Evolutionary conservation across 1,139 yeast genomes (phyloP).

Genomic region (Arxiozyma bovina): DNA sequence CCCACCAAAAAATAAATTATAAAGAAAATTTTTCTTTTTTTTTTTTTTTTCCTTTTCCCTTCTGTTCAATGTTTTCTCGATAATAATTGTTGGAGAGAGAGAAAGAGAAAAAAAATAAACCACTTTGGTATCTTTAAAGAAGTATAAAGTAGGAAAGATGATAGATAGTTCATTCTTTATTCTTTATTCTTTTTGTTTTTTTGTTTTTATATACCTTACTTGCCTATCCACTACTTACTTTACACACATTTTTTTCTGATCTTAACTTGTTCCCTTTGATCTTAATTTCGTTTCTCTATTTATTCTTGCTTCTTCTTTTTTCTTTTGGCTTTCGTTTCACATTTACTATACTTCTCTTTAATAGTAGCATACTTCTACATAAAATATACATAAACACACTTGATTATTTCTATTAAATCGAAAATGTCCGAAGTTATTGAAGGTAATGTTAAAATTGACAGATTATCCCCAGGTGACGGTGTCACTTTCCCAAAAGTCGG

Average conservation of each 20-base stretch:
- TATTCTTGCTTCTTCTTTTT: background rate
- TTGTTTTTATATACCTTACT: background rate
- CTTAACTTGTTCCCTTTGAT: background rate
- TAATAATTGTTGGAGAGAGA: no score
- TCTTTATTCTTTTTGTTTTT: no score
- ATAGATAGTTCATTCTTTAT: background rate
- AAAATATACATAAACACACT: background rate
- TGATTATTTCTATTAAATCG: background rate
- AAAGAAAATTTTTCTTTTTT: no score
- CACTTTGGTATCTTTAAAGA: background rate
- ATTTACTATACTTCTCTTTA: no score
- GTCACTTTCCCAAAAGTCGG: slow-evolving; percentile 77
- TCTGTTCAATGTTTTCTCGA: background rate
- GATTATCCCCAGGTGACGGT: slow-evolving; percentile 53
- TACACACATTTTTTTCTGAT: background rate
- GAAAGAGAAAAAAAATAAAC: no score
- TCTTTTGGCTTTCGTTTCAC: background rate
- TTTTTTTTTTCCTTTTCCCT: background rate
- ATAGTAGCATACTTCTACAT: no score
- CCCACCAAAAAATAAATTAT: background rate
- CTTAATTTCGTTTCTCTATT: background rate
- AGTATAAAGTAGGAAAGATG: background rate
- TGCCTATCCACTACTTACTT: background rate
- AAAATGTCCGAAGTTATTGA: slow-evolving; percentile 32
- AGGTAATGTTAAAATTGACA: slow-evolving; percentile 36